Percentiles rank a stretch among this genome's conserved stretches.
phyloP scores from a whole-genome alignment of 495 filamentous ascomycete species.

The Margaritispora aquatica region DNA sequence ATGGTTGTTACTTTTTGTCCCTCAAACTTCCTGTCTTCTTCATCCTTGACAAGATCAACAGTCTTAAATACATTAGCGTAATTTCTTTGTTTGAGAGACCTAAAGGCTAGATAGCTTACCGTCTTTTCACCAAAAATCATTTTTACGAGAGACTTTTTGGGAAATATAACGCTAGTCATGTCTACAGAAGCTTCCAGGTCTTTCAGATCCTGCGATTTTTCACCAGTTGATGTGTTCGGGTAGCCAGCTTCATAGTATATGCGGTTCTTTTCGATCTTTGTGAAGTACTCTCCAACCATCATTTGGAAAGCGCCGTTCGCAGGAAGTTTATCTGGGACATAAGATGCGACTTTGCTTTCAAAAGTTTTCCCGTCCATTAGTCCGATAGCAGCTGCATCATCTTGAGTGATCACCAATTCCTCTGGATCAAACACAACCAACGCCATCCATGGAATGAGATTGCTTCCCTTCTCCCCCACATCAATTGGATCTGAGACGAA shows the following conservation, averaged over 20 bases:
- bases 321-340: not conserved
- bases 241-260: conserved; percentile 2
- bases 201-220: not conserved
- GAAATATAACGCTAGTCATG: conserved; percentile 1
- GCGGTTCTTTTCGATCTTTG: not conserved
- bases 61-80: no score
- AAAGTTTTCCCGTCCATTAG: not conserved
- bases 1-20: not conserved
- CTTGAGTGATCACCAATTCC: conserved; percentile 12
- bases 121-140: not conserved
- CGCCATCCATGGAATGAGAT: conserved; percentile 14
- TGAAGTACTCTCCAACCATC: conserved; percentile 11
- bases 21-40: not conserved
- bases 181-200: not conserved
- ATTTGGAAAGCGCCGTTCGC: conserved; percentile 7
- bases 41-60: not conserved
- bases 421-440: conserved; percentile 31
- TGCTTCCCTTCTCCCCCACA: not conserved
- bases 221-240: not conserved
- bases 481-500: not conserved
- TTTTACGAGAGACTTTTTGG: not conserved
- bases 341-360: not conserved
- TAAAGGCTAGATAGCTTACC: no score
- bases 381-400: not conserved
- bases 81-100: not conserved